Conservation (phyloP, 345 rosid genomes). For the Populus alba region DNA sequence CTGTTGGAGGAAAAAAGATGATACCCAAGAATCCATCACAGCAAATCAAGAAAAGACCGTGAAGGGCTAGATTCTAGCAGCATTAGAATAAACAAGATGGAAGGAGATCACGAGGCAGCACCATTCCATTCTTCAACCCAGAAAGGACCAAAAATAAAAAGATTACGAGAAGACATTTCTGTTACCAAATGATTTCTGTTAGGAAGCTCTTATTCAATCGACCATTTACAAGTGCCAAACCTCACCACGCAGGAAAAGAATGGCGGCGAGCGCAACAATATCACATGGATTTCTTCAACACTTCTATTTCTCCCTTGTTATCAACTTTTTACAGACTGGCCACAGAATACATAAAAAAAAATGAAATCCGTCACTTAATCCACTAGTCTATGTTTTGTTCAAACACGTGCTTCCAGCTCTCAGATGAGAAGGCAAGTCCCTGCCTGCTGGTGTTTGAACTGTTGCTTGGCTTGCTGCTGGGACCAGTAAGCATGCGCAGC, state of each 20-base stretch:
- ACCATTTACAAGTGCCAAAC: slow-evolving; percentile 41
- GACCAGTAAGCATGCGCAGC: slow-evolving; percentile 93
- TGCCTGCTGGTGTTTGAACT: slow-evolving; percentile 48
- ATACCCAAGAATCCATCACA: not conserved
- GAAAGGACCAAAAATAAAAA: not conserved
- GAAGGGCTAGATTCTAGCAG: not conserved
- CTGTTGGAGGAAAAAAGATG: not conserved
- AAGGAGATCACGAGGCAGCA: too few relatives aligned
- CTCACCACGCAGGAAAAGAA: slow-evolving; percentile 26
- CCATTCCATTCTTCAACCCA: too few relatives aligned
- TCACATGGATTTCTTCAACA: slow-evolving; percentile 24
- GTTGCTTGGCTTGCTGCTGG: slow-evolving; percentile 78
- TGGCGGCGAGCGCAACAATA: slow-evolving; percentile 12
- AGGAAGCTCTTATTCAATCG: slow-evolving; percentile 40
- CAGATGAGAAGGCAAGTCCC: slow-evolving; percentile 49
- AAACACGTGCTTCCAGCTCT: slow-evolving; percentile 16
- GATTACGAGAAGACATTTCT: not conserved
- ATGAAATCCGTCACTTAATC: slow-evolving; percentile 14
- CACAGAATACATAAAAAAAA: slow-evolving; percentile 20
- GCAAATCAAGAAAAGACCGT: not conserved
- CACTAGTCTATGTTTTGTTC: slow-evolving; percentile 7
- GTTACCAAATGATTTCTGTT: slow-evolving; percentile 9
- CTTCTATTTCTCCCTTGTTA: slow-evolving; percentile 11
- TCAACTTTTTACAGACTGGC: slow-evolving; percentile 34
- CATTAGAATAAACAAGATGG: too few relatives aligned